Conservation (phyloP, 2,329 filamentous ascomycete genomes). For the Trichophyton schoenleinii region DNA sequence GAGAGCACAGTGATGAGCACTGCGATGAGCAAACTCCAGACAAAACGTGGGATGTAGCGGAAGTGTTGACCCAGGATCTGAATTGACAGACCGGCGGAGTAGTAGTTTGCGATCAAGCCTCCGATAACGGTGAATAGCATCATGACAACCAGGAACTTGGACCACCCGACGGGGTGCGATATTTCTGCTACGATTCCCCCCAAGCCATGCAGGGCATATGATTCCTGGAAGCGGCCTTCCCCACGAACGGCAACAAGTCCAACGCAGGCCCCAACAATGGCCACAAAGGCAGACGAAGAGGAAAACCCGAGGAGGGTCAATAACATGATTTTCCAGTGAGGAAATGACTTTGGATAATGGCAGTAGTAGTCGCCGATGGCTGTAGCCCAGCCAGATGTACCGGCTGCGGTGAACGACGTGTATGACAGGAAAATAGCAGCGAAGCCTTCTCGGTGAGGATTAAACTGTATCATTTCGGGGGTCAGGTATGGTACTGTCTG, state of each 20-base stretch:
- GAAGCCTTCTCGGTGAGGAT: background rate
- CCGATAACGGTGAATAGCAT: conserved; percentile 11
- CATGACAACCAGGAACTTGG: conserved; percentile 6
- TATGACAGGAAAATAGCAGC: background rate
- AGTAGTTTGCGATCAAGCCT: conserved; percentile 33
- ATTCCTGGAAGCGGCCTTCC: background rate
- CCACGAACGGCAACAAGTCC: background rate
- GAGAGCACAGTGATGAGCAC: conserved; percentile 34
- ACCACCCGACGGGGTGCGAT: background rate
- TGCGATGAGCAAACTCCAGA: conserved; percentile 33
- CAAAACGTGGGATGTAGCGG: conserved; percentile 40
- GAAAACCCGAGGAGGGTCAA: background rate
- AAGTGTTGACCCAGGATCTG: conserved; percentile 38
- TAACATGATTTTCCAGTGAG: background rate
- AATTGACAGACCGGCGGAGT: conserved; percentile 34
- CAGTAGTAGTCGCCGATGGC: conserved; percentile 5
- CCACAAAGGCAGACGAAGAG: background rate
- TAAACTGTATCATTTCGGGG: background rate
- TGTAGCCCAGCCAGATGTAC: background rate
- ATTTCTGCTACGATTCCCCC: background rate
- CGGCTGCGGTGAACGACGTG: background rate
- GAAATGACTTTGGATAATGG: background rate
- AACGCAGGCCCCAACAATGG: background rate
- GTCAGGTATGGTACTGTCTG: background rate
- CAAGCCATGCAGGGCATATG: background rate